These are phyloP conservation scores for Russula lepida DNA, from an alignment of 768 basidiomycete species.

Conservation along the genomic window DNA sequence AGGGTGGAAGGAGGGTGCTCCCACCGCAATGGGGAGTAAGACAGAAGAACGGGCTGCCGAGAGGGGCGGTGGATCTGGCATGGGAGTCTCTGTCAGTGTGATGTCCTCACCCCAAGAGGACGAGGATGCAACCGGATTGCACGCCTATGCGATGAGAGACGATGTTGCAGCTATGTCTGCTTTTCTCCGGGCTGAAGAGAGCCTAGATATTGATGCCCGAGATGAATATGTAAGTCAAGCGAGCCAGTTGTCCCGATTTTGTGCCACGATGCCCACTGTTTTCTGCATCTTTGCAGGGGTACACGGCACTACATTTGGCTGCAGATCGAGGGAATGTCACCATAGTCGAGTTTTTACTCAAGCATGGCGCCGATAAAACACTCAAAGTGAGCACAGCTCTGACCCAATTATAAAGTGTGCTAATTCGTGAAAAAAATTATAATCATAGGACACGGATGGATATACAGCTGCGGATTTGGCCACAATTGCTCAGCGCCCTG, in stretches of 20 bases:
- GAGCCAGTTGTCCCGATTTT: too few species aligned
- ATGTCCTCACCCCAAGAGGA: constrained; percentile 36
- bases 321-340: constrained; percentile 67
- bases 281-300: constrained; percentile 46
- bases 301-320: constrained; percentile 81
- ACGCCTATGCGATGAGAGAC: constrained; percentile 56
- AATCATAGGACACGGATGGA: constrained; percentile 50
- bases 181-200: constrained; percentile 35
- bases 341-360: constrained; percentile 49
- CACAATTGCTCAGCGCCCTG: constrained; percentile 44
- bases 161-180: constrained; percentile 38
- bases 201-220: constrained; percentile 44
- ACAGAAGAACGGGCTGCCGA: constrained; percentile 16
- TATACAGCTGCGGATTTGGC: constrained; percentile 56
- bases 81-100: constrained; percentile 59
- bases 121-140: constrained; percentile 33
- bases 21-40: constrained; percentile 22
- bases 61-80: constrained; percentile 31
- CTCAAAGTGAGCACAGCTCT: constrained; percentile 45
- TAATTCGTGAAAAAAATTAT: constrained; percentile 25
- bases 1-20: constrained; percentile 50
- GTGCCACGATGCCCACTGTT: too few species aligned
- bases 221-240: constrained; percentile 67
- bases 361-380: constrained; percentile 52
- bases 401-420: not conserved